These are phyloP conservation scores for Albatrellus ellisii DNA, from an alignment of 768 basidiomycete species.

Conservation along the genomic window DNA sequence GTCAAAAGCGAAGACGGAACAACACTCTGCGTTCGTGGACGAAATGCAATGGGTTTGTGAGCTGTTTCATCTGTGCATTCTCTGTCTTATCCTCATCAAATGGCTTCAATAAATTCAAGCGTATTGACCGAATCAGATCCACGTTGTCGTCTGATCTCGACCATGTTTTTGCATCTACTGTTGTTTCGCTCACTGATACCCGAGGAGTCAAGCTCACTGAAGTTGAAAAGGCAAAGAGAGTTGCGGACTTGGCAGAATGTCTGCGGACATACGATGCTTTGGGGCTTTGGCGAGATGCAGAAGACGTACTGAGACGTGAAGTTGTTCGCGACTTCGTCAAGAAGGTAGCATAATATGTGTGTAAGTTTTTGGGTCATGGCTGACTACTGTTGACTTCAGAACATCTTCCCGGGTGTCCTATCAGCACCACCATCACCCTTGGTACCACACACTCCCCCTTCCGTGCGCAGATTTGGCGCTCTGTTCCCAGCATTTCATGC, in stretches of 20 bases:
- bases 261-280: conserved; percentile 69
- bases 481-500: conserved; percentile 21
- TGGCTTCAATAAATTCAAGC: conserved; percentile 27
- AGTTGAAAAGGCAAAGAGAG: conserved; percentile 46
- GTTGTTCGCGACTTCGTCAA: conserved; percentile 66
- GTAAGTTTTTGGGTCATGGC: too few relatives aligned
- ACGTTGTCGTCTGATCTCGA: conserved; percentile 83
- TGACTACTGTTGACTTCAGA: conserved; percentile 27
- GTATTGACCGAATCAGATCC: conserved; percentile 71
- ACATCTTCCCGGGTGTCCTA: conserved; percentile 60
- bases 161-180: conserved; percentile 55
- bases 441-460: conserved; percentile 64
- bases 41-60: conserved; percentile 72
- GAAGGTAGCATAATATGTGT: too few relatives aligned
- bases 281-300: conserved; percentile 76
- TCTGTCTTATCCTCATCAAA: conserved; percentile 8
- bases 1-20: conserved; percentile 65
- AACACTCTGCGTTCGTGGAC: conserved; percentile 59
- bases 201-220: conserved; percentile 39
- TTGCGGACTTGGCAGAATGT: conserved; percentile 65
- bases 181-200: conserved; percentile 34
- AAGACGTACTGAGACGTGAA: conserved; percentile 66
- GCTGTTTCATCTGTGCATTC: conserved; percentile 11
- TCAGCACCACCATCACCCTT: conserved; percentile 60
- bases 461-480: conserved; percentile 15